Percentiles rank a stretch among this genome's conserved stretches.
Evolutionary conservation across 148 eudicot species (phyloP).

Genomic region (Cornus suecica): DNA sequence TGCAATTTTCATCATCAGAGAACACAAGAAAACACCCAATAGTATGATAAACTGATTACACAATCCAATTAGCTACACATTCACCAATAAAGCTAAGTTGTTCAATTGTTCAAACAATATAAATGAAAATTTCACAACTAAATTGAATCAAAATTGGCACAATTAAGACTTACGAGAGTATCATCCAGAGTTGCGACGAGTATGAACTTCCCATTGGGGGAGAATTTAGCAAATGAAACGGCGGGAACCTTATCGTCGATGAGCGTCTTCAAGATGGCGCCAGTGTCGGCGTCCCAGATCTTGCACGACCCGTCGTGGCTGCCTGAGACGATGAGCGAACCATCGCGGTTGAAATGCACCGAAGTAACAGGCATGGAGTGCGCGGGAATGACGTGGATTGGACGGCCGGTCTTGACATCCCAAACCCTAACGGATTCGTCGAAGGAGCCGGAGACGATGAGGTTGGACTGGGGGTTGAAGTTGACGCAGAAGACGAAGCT

Average conservation of each 20-base stretch:
- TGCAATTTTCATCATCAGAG: neutral
- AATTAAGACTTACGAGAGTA: slow-evolving; percentile 51
- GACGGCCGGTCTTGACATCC: slow-evolving; percentile 75
- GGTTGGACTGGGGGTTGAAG: slow-evolving; percentile 59
- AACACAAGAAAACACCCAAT: too few relatives aligned
- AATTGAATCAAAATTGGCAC: too few relatives aligned
- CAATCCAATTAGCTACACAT: too few relatives aligned
- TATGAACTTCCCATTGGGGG: slow-evolving; percentile 92
- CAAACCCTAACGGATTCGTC: slow-evolving; percentile 87
- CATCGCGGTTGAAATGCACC: slow-evolving; percentile 79
- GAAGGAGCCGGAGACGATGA: slow-evolving; percentile 80
- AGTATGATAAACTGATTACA: too few relatives aligned
- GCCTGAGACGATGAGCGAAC: slow-evolving; percentile 71
- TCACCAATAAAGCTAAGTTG: too few relatives aligned
- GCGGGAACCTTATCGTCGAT: slow-evolving; percentile 67
- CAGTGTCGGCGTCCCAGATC: slow-evolving; percentile 75
- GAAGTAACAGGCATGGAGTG: slow-evolving; percentile 81
- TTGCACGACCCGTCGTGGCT: slow-evolving; percentile 86
- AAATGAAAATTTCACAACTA: too few relatives aligned
- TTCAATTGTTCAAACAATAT: too few relatives aligned
- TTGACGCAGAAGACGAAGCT: slow-evolving; percentile 74
- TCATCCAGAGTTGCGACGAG: slow-evolving; percentile 79
- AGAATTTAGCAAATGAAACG: slow-evolving; percentile 81
- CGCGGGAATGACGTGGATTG: slow-evolving; percentile 44
- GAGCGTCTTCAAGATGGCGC: slow-evolving; percentile 54